A percentile compares a stretch with the other conserved stretches of the same genome.
Evolutionary conservation across 1,139 yeast species (phyloP).

Genomic region (Fermentozyma sake): DNA sequence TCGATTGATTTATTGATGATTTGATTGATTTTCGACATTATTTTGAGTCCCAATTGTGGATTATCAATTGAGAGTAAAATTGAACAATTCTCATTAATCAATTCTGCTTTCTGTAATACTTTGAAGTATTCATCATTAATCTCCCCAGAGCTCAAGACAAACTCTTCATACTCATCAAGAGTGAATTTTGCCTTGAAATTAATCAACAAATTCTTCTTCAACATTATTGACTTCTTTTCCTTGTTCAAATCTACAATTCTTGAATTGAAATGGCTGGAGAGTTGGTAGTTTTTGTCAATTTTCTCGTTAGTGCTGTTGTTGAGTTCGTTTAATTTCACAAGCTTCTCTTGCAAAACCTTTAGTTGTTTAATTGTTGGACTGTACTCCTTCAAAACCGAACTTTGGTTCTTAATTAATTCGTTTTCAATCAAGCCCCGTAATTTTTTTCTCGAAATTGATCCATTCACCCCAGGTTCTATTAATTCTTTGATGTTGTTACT

Average conservation of each 20-base stretch:
- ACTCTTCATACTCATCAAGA: conserved; percentile 69
- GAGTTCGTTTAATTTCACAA: conserved; percentile 37
- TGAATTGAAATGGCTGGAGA: conserved; percentile 21
- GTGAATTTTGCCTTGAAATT: conserved; percentile 66
- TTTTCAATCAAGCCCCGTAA: conserved; percentile 66
- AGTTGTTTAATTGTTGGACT: conserved; percentile 51
- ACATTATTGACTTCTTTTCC: conserved; percentile 36
- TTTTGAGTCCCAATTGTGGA: conserved; percentile 65
- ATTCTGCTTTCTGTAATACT: conserved; percentile 57
- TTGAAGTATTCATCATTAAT: conserved; percentile 57
- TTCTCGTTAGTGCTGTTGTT: conserved; percentile 30
- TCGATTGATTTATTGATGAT: conserved; percentile 50
- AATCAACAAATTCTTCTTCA: conserved; percentile 53
- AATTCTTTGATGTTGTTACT: conserved; percentile 5
- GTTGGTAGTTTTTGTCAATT: conserved; percentile 24
- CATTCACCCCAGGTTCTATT: conserved; percentile 19
- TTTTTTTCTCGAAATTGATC: conserved; percentile 26
- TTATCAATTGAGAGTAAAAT: conserved; percentile 64
- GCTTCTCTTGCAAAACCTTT: conserved; percentile 34
- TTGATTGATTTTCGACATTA: conserved; percentile 59
- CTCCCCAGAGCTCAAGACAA: conserved; percentile 38
- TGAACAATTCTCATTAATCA: conserved; percentile 64
- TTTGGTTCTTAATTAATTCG: conserved; percentile 64
- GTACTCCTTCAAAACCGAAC: conserved; percentile 55
- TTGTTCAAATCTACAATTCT: conserved; percentile 39